These are phyloP conservation scores for Elsinoe perseae DNA, from an alignment of 2,329 filamentous ascomycete species.

Conservation along the genomic window DNA sequence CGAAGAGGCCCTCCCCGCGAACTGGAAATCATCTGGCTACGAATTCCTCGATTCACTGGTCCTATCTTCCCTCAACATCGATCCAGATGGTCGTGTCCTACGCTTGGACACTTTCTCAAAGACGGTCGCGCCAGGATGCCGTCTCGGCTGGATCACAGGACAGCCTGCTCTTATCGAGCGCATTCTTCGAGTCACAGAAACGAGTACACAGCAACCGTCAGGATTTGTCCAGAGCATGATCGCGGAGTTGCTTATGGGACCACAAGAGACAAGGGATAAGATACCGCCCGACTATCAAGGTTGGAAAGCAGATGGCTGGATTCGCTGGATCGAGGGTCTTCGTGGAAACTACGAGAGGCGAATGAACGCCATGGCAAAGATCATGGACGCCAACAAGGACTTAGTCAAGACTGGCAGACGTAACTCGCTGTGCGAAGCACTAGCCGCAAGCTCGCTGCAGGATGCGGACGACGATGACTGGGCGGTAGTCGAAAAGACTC, in stretches of 20 bases:
- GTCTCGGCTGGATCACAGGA: constrained; percentile 83
- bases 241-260: constrained; percentile 66
- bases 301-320: constrained; percentile 80
- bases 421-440: constrained; percentile 26
- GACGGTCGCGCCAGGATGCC: constrained; percentile 80
- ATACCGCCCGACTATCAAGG: constrained; percentile 46
- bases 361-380: constrained; percentile 70
- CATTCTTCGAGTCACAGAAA: constrained; percentile 65
- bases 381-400: constrained; percentile 61
- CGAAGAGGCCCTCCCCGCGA: constrained; percentile 29
- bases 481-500: constrained; percentile 66
- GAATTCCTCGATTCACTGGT: constrained; percentile 74
- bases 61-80: constrained; percentile 73
- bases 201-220: constrained; percentile 72
- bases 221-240: constrained; percentile 85
- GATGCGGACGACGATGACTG: constrained; percentile 50
- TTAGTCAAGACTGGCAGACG: constrained; percentile 55
- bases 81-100: constrained; percentile 78
- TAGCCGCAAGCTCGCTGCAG: constrained; percentile 29
- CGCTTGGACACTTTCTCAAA: constrained; percentile 92
- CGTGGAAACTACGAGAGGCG: constrained; percentile 76
- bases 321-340: constrained; percentile 81
- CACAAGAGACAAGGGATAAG: constrained; percentile 45
- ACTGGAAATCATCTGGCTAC: constrained; percentile 56
- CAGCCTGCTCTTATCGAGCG: constrained; percentile 72